Base-by-base conservation (phyloP, 495 filamentous ascomycete genomes). In the Hyphodiscus hymeniophilus region DNA sequence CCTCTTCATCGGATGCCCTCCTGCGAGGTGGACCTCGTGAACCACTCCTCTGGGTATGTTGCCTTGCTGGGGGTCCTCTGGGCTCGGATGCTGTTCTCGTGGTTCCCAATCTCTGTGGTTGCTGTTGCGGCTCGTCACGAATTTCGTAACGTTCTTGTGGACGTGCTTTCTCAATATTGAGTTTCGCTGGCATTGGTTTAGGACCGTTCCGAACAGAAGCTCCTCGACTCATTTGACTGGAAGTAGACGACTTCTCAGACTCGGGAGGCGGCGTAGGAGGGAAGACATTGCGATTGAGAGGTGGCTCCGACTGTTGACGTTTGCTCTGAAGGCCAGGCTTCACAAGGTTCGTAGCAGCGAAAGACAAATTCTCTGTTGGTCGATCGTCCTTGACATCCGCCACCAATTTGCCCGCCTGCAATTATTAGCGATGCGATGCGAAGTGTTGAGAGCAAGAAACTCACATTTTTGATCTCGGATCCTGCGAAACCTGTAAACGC, bases 251-350 rank as follows among this genome's bases (percentile, higher is more conserved):
- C 5, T 71, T 70, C 53, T 73, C 76, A 53, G 88, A 89, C 66
- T 97, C 94, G 32, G 92, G 94, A 5, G 92, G 92, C 39, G 92
- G 92, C 13, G 92, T 98, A 28, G 92, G 92, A 4, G 92, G 92
- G 72, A 98, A 96, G 39, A 90, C 75, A 63, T 89, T 91, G 50
- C 91, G 84, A 51, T 79, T 78, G 20, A 91, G 68, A 6, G 90
- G 89, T 15, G 91, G 89, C 54, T 89, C 89, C 18, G 82, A 86
- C 56, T 92, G 87, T 60, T 94, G 88, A 48, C 89, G 75, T 57
- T 79, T 77, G 60, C 84, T 88, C 51, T 70, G 73, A 35, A 95
- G 71, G 22, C 82, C 85, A 20, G 86, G 82, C 61, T 88, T 89
- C 47, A 97, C 89, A 23, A 96, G 78, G 58, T 97, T 90, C 26